These are phyloP conservation scores for Manihot esculenta DNA, from an alignment of 441 rosid genomes.

Conservation along the genomic window DNA sequence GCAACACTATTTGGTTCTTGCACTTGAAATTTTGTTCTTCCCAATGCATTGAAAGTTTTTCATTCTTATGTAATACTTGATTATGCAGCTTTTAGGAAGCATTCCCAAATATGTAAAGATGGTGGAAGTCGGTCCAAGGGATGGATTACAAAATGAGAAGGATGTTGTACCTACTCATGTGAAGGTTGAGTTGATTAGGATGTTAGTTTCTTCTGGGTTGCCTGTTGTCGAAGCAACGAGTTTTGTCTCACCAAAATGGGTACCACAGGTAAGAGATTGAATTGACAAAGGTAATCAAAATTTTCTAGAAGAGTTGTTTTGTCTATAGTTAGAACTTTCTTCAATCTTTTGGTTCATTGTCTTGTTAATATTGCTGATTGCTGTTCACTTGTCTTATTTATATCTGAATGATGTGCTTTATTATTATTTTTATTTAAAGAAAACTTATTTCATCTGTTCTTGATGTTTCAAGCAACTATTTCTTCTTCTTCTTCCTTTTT, in stretches of 20 bases:
- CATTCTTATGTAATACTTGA: background rate
- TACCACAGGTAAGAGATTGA: constrained; percentile 66
- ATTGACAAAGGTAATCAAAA: background rate
- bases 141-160: constrained; percentile 95
- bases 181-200: constrained; percentile 77
- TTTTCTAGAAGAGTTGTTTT: background rate
- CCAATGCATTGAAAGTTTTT: background rate
- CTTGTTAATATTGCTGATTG: background rate
- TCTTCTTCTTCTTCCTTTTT: too few relatives aligned
- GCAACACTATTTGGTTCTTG: background rate
- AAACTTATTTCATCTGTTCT: too few relatives aligned
- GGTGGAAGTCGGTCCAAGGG: constrained; percentile 98
- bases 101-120: constrained; percentile 85
- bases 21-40: background rate
- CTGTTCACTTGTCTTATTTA: background rate
- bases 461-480: background rate
- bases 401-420: background rate
- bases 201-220: constrained; percentile 70
- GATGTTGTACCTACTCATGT: constrained; percentile 65
- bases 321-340: background rate
- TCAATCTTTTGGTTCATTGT: background rate
- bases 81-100: constrained; percentile 53
- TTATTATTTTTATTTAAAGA: too few relatives aligned
- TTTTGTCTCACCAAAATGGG: constrained; percentile 98
- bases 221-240: constrained; percentile 90